Evolutionary conservation across 495 filamentous ascomycete genomes (phyloP).

Genomic region (Rhizodiscina lignyota): DNA sequence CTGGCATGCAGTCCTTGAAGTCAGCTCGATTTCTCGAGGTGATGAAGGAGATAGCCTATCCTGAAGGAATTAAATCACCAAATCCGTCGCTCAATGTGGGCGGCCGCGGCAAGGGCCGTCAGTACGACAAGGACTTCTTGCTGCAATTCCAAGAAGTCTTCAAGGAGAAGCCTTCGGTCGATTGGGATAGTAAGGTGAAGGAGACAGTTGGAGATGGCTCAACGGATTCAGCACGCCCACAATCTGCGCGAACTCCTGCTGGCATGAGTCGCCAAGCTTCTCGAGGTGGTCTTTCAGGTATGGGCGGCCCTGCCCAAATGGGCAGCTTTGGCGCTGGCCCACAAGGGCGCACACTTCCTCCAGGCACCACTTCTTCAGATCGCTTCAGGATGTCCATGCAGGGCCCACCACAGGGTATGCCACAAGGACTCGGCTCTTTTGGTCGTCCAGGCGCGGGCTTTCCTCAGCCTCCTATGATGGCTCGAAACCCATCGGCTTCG

Average conservation of each 20-base stretch:
- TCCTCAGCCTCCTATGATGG: slow-evolving; percentile 32
- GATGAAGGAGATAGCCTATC: slow-evolving; percentile 54
- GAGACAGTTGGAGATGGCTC: slow-evolving; percentile 60
- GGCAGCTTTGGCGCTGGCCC: slow-evolving; percentile 42
- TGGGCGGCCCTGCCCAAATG: slow-evolving; percentile 39
- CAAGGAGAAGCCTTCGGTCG: slow-evolving; percentile 82
- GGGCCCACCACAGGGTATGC: slow-evolving; percentile 29
- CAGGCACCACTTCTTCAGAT: slow-evolving; percentile 50
- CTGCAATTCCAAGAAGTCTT: slow-evolving; percentile 93
- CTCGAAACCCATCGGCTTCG: slow-evolving; percentile 36
- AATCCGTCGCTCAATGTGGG: slow-evolving; percentile 75
- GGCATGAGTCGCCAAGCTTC: slow-evolving; percentile 30
- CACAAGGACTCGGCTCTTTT: slow-evolving; percentile 22
- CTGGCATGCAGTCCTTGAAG: slow-evolving; percentile 77
- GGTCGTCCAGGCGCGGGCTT: slow-evolving; percentile 31
- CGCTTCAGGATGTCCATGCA: slow-evolving; percentile 36
- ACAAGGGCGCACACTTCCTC: slow-evolving; percentile 36
- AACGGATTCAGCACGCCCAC: slow-evolving; percentile 49
- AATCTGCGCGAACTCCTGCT: slow-evolving; percentile 36
- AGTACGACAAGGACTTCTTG: slow-evolving; percentile 89
- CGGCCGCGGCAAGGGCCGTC: slow-evolving; percentile 60
- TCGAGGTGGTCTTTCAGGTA: slow-evolving; percentile 25
- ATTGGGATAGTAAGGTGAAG: slow-evolving; percentile 73
- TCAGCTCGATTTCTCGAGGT: slow-evolving; percentile 71
- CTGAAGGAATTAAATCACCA: slow-evolving; percentile 62